phyloP scores from a whole-genome alignment of 1,284 basidiomycete genomes.

The Rhodofomes roseus region DNA sequence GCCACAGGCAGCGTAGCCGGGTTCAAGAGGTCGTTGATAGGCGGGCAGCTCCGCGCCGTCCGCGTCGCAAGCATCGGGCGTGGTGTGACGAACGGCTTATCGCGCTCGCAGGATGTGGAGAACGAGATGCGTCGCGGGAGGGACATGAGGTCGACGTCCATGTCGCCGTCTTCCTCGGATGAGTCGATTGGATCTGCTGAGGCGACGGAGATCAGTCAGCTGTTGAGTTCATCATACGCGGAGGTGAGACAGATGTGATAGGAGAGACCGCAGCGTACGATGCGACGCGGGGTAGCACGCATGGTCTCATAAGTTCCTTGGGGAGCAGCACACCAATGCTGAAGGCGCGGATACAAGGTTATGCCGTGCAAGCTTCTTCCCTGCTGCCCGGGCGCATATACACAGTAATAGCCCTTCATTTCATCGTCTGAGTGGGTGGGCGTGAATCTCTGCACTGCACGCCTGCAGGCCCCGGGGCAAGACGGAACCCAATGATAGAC shows the following conservation, averaged over 20 bases:
- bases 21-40: neutral
- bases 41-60: conserved; percentile 4
- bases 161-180: conserved; percentile 17
- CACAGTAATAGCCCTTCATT: neutral
- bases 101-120: conserved; percentile 29
- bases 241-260: neutral
- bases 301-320: too few species aligned
- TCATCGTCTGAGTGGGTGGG: neutral
- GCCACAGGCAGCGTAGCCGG: neutral
- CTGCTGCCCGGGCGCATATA: neutral
- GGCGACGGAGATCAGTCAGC: neutral
- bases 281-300: too few species aligned
- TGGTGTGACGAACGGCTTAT: conserved; percentile 19
- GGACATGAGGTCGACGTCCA: conserved; percentile 14
- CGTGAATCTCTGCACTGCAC: neutral
- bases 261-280: neutral
- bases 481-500: neutral
- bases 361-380: neutral
- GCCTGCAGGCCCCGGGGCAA: neutral
- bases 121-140: conserved; percentile 27
- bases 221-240: neutral
- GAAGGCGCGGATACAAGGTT: neutral
- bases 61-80: neutral
- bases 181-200: conserved; percentile 3
- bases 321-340: too few species aligned